These are phyloP conservation scores for Choricystis sp. DNA, from an alignment of 139 green algal genomes.

Conservation along the genomic window DNA sequence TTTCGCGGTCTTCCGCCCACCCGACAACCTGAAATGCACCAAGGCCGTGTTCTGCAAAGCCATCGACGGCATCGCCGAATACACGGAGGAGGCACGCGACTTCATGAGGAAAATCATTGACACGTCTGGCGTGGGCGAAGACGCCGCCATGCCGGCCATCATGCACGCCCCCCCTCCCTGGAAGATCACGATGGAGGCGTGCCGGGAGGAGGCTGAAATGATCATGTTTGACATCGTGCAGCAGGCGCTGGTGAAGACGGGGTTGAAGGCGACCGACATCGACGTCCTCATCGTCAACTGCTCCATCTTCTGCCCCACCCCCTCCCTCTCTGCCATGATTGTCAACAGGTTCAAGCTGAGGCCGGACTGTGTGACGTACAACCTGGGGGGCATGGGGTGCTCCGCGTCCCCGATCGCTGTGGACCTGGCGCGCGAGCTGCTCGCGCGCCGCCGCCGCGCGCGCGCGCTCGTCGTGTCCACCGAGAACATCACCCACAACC, in stretches of 20 bases:
- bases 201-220: constrained; percentile 19
- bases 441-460: constrained; percentile 12
- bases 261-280: constrained; percentile 12
- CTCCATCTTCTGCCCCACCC: constrained; percentile 30
- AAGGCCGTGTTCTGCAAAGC: too few species aligned
- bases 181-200: constrained; percentile 5
- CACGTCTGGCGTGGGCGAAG: background rate
- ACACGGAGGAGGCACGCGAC: background rate
- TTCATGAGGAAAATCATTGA: constrained; percentile 3
- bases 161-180: background rate
- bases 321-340: constrained; percentile 35
- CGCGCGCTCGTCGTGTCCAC: constrained; percentile 19
- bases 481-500: constrained; percentile 40
- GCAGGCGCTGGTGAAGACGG: background rate
- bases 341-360: constrained; percentile 55
- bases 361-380: constrained; percentile 30
- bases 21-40: too few species aligned
- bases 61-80: too few species aligned
- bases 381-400: constrained; percentile 68
- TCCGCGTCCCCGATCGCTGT: constrained; percentile 51
- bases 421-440: constrained; percentile 49
- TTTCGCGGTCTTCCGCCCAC: too few species aligned
- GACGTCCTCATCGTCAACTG: constrained; percentile 36
- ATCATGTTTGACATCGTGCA: constrained; percentile 22
- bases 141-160: constrained; percentile 1